Evolutionary conservation across 257 asterid species (phyloP), one percentile per base, ranked within the genome.

Genomic region (Plectranthus barbatus): DNA sequence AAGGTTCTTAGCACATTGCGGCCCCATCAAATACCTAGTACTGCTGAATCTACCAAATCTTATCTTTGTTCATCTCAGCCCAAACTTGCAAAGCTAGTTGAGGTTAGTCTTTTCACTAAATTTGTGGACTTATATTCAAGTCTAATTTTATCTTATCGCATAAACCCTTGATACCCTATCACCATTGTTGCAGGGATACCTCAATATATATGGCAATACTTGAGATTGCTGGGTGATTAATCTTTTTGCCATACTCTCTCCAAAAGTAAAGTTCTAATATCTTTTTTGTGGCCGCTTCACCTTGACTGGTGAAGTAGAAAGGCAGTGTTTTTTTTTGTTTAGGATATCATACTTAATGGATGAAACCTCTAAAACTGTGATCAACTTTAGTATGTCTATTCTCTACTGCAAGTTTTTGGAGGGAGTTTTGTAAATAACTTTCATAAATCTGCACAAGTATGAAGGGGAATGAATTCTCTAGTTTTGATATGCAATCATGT

Each of bases 31-130:
- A 74, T 89, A 60, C 99, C 99, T 19, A 74, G 50, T 75, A 79
- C 93, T 6, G 29, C 74, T 19, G 97, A 92, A 60, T 70, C 86
- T 44, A 53, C 76, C 51, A 72, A 82, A 61, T 66, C 66, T 5
- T 87, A 86, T 77, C 83, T 92, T 65, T 64, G 83, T 42, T 11
- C 81, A 60, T 85, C 76, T 13, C 83, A 75, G 66, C 55, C 81
- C 70, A 92, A 89, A 78, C 83, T 89, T 60, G 81, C 72, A 12
- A 86, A 83, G 76, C 88, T 92, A 21, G 88, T 92, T 64, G 88
- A 83, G 95, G 99, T 90, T 74, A 84, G 97, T 72, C 52, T 31
- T 7, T 64, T 60, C 63, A 52, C 60, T 66, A 24, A n/a, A 29
- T 34, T 62, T 54, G 51, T 60, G 64, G 56, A 52, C 20, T n/a